These are phyloP conservation scores for Starmera amethionina DNA, from an alignment of 805 yeast genomes.

Conservation along the genomic window DNA sequence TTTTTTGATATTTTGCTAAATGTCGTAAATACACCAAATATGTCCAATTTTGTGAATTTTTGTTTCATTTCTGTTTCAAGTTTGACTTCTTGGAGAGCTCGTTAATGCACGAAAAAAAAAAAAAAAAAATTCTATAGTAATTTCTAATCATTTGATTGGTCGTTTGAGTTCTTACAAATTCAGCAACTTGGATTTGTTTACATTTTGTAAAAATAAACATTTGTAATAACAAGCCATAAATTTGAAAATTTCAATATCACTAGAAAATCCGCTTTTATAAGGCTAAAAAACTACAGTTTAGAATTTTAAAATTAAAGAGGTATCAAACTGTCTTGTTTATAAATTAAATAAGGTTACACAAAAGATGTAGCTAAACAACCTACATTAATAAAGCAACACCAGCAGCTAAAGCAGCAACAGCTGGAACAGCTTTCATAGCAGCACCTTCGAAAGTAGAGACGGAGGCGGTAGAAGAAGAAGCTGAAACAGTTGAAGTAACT, in stretches of 20 bases:
- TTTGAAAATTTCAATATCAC: conserved; percentile 1
- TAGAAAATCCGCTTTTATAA: conserved; percentile 22
- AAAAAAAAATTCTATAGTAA: too few relatives aligned
- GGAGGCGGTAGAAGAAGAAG: conserved; percentile 16
- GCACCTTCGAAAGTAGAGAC: conserved; percentile 22
- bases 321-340: conserved; percentile 1
- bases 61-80: too few relatives aligned
- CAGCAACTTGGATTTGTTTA: too few relatives aligned
- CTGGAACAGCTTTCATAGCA: conserved; percentile 35
- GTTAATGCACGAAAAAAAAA: too few relatives aligned
- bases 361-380: conserved; percentile 11
- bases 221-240: too few relatives aligned
- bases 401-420: conserved; percentile 38
- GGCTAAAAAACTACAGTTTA: neutral
- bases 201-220: too few relatives aligned
- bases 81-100: too few relatives aligned
- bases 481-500: conserved; percentile 9
- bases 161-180: too few relatives aligned
- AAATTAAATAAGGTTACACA: conserved; percentile 1
- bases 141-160: too few relatives aligned
- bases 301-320: neutral
- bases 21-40: too few relatives aligned
- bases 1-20: too few relatives aligned
- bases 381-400: conserved; percentile 42
- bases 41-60: too few relatives aligned